Base-by-base conservation (phyloP, 164 flowering plant species). In the Tinospora cordifolia region DNA sequence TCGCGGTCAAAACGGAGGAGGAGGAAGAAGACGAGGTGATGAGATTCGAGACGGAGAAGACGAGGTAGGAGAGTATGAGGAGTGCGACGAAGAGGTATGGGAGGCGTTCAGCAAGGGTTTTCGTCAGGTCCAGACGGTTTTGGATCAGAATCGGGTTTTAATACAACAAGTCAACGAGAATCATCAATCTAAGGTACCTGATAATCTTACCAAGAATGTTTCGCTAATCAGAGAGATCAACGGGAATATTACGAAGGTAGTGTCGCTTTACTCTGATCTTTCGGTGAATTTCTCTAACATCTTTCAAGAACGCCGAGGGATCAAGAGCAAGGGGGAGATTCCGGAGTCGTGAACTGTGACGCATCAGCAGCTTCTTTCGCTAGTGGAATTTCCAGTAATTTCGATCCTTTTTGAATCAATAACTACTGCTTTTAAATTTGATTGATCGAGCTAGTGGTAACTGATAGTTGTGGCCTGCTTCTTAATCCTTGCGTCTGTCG, bases 131-230 rank as follows among this genome's bases (percentile, higher is more conserved):
- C 89, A 86, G 73, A 63, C 77, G 30, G 82, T 86, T 27, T 65
- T 85, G 69, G 90, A 87, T 68, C 90, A 80, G 72, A 89, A 86
- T 70, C 79, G 88, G 8, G 68, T 64, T 30, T 66, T 89, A 69
- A 89, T 89, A 41, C 77, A 80, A 36, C 86, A 80, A 71, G 90
- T 83, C 47, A 85, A 89, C 72, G 85, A 86, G 70, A 87, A 89
- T 71, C 94, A 89, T 47, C 83, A 67, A 67, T 87, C 91, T 2
- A 83, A 75, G 79, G 54, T 84, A 64, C 82, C 83, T 0, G 85
- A 83, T 14, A 86, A 87, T 47, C 74, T 89, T 26, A 74, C 77
- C 49, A 79, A 79, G 73, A 87, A 89, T 58, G 90, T 85, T 8
- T 74, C 75, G 19, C 73, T 89, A 19, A 89, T 86, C 63, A 74